phyloP scores from a whole-genome alignment of 352 stramenopile genomes.

The Phytophthora sp. region DNA sequence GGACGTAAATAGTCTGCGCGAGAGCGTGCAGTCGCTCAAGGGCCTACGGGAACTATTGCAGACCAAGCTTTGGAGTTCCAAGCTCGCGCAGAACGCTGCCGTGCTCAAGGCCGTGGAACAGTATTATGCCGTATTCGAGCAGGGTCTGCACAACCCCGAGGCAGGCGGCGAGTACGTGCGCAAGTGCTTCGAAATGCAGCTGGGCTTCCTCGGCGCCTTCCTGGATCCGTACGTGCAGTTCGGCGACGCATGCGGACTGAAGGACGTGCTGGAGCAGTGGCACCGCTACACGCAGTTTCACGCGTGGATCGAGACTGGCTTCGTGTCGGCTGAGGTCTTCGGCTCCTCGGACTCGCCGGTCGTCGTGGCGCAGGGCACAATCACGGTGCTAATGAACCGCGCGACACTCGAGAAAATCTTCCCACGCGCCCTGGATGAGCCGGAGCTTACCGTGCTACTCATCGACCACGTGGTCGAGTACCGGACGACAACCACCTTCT shows the following conservation, averaged over 20 bases:
- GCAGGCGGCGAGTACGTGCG: slow-evolving; percentile 36
- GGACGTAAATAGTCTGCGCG: slow-evolving; percentile 66
- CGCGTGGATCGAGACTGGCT: slow-evolving; percentile 45
- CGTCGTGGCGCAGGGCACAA: slow-evolving; percentile 51
- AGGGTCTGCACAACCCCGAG: slow-evolving; percentile 56
- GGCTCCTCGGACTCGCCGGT: slow-evolving; percentile 53
- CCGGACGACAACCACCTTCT: slow-evolving; percentile 44
- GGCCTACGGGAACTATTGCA: slow-evolving; percentile 51
- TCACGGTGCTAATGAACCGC: slow-evolving; percentile 43
- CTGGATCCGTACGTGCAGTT: slow-evolving; percentile 52
- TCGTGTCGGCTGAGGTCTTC: slow-evolving; percentile 51
- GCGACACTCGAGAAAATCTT: slow-evolving; percentile 55
- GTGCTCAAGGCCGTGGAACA: slow-evolving; percentile 61
- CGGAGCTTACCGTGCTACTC: slow-evolving; percentile 42
- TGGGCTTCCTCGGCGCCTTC: slow-evolving; percentile 57
- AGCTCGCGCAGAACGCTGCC: slow-evolving; percentile 34
- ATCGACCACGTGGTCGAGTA: slow-evolving; percentile 46
- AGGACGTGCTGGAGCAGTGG: slow-evolving; percentile 64
- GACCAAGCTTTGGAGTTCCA: slow-evolving; percentile 52
- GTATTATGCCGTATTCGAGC: slow-evolving; percentile 71
- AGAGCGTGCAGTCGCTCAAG: slow-evolving; percentile 57
- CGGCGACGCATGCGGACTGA: slow-evolving; percentile 43
- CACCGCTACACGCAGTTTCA: slow-evolving; percentile 67
- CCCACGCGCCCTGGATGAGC: slow-evolving; percentile 48
- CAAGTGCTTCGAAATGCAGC: slow-evolving; percentile 61